These are phyloP conservation scores for Nakazawaea populi DNA, from an alignment of 805 yeast species.

Conservation along the genomic window DNA sequence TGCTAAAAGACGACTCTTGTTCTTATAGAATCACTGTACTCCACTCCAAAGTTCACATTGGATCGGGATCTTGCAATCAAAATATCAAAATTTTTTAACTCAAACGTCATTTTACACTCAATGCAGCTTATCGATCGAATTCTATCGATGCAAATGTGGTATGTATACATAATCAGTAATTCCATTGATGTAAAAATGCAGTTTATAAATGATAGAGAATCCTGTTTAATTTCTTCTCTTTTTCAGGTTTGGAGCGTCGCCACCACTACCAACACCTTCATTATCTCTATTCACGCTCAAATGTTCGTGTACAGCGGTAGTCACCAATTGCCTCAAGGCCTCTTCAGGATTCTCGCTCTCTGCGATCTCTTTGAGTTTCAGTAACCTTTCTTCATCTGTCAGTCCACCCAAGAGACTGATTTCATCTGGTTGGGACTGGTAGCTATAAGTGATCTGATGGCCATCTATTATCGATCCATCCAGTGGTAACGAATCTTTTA, in stretches of 20 bases:
- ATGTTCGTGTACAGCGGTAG: slow-evolving; percentile 54
- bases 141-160: too few species aligned
- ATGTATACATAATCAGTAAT: too few species aligned
- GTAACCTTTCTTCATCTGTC: slow-evolving; percentile 43
- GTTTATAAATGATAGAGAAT: neutral
- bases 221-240: slow-evolving; percentile 24
- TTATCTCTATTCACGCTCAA: slow-evolving; percentile 30
- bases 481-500: slow-evolving; percentile 19
- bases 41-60: too few species aligned
- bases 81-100: too few species aligned
- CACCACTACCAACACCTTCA: slow-evolving; percentile 3
- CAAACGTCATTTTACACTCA: too few species aligned
- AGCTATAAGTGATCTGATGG: slow-evolving; percentile 51
- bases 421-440: slow-evolving; percentile 42
- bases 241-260: slow-evolving; percentile 24
- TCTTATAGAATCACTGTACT: too few species aligned
- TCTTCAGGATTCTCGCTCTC: slow-evolving; percentile 80
- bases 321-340: slow-evolving; percentile 61
- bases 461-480: slow-evolving; percentile 31
- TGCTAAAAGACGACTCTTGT: too few species aligned
- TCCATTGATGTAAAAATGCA: too few species aligned
- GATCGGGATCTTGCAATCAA: too few species aligned
- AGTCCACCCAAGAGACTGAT: slow-evolving; percentile 23
- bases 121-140: too few species aligned
- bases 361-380: slow-evolving; percentile 58